Conservation (phyloP, 192 early-diverging fungal genomes). For the Gigaspora rosea region DNA sequence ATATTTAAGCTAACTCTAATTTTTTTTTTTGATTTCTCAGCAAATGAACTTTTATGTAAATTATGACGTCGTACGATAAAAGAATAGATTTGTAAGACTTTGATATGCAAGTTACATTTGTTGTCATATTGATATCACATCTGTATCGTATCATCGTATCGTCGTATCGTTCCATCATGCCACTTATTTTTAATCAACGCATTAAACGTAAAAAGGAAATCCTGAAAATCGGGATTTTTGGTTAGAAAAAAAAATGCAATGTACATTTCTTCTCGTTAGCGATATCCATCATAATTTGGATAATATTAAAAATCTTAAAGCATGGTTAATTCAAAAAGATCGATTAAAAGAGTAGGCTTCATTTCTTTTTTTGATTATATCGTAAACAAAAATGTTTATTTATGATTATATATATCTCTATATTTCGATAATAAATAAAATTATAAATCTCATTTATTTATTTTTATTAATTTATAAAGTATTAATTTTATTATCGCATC, state of each 20-base stretch:
- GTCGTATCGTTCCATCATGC: neutral
- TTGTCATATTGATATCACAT: too few relatives aligned
- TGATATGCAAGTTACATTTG: too few relatives aligned
- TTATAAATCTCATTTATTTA: too few relatives aligned
- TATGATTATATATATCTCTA: too few relatives aligned
- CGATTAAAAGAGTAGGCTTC: slow-evolving; percentile 10
- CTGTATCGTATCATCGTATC: too few relatives aligned
- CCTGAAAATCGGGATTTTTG: too few relatives aligned
- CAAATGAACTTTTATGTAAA: too few relatives aligned
- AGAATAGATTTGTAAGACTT: too few relatives aligned
- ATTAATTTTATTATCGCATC: slow-evolving; percentile 23
- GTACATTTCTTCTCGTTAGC: slow-evolving; percentile 19
- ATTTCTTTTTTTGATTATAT: neutral
- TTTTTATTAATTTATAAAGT: neutral
- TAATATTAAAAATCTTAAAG: slow-evolving; percentile 20
- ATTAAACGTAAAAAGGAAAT: neutral
- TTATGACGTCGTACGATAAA: too few relatives aligned
- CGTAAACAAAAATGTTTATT: neutral
- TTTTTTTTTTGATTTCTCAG: too few relatives aligned
- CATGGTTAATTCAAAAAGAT: slow-evolving; percentile 10
- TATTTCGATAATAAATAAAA: neutral
- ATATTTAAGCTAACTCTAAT: neutral
- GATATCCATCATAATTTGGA: slow-evolving; percentile 28
- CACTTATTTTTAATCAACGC: neutral
- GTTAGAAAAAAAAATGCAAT: slow-evolving; percentile 1